Percentiles rank a stretch among this genome's conserved stretches.
Evolutionary conservation across 1,284 basidiomycete genomes (phyloP).

Genomic region (Rhizoctonia solani): DNA sequence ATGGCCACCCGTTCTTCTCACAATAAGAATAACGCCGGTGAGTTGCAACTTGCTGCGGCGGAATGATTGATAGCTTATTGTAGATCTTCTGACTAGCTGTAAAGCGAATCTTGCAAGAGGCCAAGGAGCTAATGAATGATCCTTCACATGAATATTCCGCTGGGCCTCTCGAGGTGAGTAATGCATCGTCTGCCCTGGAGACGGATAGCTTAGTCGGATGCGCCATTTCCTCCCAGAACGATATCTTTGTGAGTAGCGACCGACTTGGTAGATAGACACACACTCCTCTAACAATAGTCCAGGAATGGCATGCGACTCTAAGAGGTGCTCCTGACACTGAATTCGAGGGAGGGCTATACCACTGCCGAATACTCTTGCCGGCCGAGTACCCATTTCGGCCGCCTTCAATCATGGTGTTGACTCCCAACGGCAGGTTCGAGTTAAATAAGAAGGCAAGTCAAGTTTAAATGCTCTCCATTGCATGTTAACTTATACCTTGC

Average conservation of each 20-base stretch:
- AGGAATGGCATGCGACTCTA: slow-evolving; percentile 98
- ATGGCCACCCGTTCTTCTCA: slow-evolving; percentile 49
- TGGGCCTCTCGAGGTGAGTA: slow-evolving; percentile 80
- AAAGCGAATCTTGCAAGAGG: slow-evolving; percentile 97
- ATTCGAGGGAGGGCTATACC: slow-evolving; percentile 90
- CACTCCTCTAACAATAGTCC: slow-evolving; percentile 40
- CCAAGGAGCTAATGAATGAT: slow-evolving; percentile 82
- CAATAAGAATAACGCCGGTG: slow-evolving; percentile 86
- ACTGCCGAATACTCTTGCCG: slow-evolving; percentile 88
- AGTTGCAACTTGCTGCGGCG: slow-evolving; percentile 17
- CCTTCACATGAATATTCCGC: slow-evolving; percentile 82
- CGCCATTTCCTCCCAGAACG: slow-evolving; percentile 56
- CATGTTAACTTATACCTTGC: slow-evolving; percentile 40
- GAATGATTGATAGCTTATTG: not conserved
- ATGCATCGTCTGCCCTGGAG: slow-evolving; percentile 14
- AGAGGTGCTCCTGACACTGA: slow-evolving; percentile 86
- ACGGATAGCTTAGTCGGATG: slow-evolving; percentile 20
- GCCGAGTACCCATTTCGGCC: slow-evolving; percentile 94
- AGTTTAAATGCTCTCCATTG: too few relatives aligned
- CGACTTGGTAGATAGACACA: not conserved
- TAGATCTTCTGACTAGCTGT: slow-evolving; percentile 60
- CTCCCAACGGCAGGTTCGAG: slow-evolving; percentile 94
- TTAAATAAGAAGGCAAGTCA: slow-evolving; percentile 85
- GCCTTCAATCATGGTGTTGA: slow-evolving; percentile 91
- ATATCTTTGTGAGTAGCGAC: slow-evolving; percentile 69